Percentiles rank a stretch among this genome's conserved stretches.
phyloP scores from a whole-genome alignment of 2,329 filamentous ascomycete genomes.

The Cadophora luteo-olivacea region DNA sequence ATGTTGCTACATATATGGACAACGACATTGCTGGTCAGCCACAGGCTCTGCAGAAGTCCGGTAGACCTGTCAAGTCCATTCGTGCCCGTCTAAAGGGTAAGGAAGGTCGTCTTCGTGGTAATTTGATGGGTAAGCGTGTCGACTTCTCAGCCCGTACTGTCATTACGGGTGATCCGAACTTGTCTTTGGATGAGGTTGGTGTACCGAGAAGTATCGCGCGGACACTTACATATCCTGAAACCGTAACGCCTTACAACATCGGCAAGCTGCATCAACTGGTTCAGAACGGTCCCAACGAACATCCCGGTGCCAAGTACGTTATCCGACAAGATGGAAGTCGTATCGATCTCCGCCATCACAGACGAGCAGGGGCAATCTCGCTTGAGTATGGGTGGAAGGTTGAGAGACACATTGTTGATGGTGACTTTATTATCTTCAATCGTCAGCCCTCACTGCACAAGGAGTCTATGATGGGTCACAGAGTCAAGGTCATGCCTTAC shows the following conservation, averaged over 20 bases:
- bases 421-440: slow-evolving; percentile 99
- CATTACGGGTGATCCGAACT: slow-evolving; percentile 97
- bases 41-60: slow-evolving; percentile 94
- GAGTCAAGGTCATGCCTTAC: slow-evolving; percentile 97
- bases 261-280: slow-evolving; percentile 88
- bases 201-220: slow-evolving; percentile 92
- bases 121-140: slow-evolving; percentile 99
- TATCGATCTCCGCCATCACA: slow-evolving; percentile 93
- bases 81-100: slow-evolving; percentile 98
- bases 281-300: slow-evolving; percentile 90
- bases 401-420: slow-evolving; percentile 93
- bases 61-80: slow-evolving; percentile 94
- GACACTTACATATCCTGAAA: slow-evolving; percentile 94
- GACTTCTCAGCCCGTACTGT: slow-evolving; percentile 99
- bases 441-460: slow-evolving; percentile 99
- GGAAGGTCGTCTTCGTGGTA: slow-evolving; percentile 95
- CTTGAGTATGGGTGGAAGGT: slow-evolving; percentile 99
- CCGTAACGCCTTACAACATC: slow-evolving; percentile 97
- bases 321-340: slow-evolving; percentile 92
- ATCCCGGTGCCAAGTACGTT: slow-evolving; percentile 96
- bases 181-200: slow-evolving; percentile 96
- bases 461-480: slow-evolving; percentile 99
- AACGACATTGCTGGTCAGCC: slow-evolving; percentile 98
- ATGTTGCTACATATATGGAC: slow-evolving; percentile 99
- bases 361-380: slow-evolving; percentile 80